phyloP scores from a whole-genome alignment of 2,329 filamentous ascomycete genomes.

The Neophaeococcomyces mojaviensis region DNA sequence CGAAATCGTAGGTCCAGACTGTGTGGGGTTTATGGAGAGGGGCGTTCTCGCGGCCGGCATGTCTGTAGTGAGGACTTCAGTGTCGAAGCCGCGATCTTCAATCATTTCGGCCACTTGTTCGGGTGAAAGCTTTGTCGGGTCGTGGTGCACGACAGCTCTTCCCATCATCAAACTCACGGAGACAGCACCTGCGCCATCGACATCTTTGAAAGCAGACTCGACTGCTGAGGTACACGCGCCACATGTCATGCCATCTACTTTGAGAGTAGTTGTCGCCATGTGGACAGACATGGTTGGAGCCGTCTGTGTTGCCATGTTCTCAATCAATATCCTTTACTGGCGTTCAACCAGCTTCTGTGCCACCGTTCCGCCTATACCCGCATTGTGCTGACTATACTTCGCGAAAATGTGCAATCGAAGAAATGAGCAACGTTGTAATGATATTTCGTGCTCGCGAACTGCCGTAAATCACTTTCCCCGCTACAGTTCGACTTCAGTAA shows the following conservation, averaged over 20 bases:
- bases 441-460: no score
- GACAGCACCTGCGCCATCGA: slow-evolving; percentile 74
- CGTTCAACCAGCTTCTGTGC: background rate
- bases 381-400: background rate
- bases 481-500: no score
- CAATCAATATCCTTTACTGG: background rate
- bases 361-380: background rate
- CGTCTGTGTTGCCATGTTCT: slow-evolving; percentile 2
- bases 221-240: slow-evolving; percentile 94
- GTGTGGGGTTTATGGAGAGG: slow-evolving; percentile 21
- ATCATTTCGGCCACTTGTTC: slow-evolving; percentile 77
- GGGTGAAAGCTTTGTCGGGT: slow-evolving; percentile 64
- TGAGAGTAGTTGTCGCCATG: slow-evolving; percentile 85
- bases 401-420: no score
- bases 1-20: slow-evolving; percentile 31
- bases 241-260: slow-evolving; percentile 80
- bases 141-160: slow-evolving; percentile 87
- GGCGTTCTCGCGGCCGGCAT: slow-evolving; percentile 49
- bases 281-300: slow-evolving; percentile 39
- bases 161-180: slow-evolving; percentile 94
- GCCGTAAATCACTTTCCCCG: no score
- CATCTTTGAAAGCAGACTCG: slow-evolving; percentile 77
- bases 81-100: slow-evolving; percentile 87
- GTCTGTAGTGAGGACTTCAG: slow-evolving; percentile 77
- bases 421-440: no score